These are phyloP conservation scores for Coniochaeta prunicola DNA, from an alignment of 2,329 filamentous ascomycete species.

Conservation along the genomic window DNA sequence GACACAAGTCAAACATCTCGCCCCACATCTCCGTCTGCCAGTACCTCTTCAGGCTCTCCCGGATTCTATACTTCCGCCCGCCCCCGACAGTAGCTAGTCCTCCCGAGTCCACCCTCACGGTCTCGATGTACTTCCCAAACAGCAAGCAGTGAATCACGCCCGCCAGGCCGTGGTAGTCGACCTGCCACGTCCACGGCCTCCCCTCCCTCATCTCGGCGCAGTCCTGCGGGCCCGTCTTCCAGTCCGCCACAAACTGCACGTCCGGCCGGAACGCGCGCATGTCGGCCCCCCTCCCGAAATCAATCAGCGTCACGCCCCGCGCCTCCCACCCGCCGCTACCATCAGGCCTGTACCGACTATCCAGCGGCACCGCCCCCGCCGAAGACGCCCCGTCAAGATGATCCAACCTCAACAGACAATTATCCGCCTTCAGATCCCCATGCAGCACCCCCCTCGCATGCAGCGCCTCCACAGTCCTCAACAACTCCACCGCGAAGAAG, in stretches of 20 bases:
- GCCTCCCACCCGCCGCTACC: constrained; percentile 71
- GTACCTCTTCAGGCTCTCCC: constrained; percentile 83
- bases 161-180: constrained; percentile 91
- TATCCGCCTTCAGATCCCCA: constrained; percentile 92
- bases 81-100: constrained; percentile 45
- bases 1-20: constrained; percentile 72
- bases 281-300: constrained; percentile 92
- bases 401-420: constrained; percentile 83
- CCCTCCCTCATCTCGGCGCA: constrained; percentile 94
- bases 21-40: constrained; percentile 93
- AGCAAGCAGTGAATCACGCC: constrained; percentile 82
- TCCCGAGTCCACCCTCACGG: constrained; percentile 47
- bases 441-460: constrained; percentile 77
- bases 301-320: constrained; percentile 81
- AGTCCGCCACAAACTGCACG: constrained; percentile 89
- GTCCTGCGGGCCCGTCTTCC: constrained; percentile 81
- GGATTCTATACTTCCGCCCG: constrained; percentile 67
- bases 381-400: constrained; percentile 12
- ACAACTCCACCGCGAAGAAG: constrained; percentile 89
- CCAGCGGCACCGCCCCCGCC: constrained; percentile 29
- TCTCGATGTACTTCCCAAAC: constrained; percentile 94
- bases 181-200: constrained; percentile 93
- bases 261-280: constrained; percentile 74
- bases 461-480: constrained; percentile 82
- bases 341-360: constrained; percentile 60